These are phyloP conservation scores for Dissoconium aciculare DNA, from an alignment of 2,329 filamentous ascomycete genomes.

Conservation along the genomic window DNA sequence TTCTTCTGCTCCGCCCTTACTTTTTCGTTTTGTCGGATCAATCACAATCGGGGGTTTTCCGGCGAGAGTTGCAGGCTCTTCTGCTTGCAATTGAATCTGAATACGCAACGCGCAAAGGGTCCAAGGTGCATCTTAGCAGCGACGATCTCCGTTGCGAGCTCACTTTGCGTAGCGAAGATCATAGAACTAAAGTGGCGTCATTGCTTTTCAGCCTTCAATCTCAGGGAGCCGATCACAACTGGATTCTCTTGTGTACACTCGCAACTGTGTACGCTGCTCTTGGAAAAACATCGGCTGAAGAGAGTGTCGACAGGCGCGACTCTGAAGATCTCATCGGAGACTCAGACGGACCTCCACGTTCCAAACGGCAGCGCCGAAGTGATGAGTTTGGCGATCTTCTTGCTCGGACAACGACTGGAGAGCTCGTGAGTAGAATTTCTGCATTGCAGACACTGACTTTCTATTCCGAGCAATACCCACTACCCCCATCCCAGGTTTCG, in stretches of 20 bases:
- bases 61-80: constrained; percentile 44
- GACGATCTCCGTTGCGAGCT: constrained; percentile 48
- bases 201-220: constrained; percentile 13
- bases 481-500: constrained; percentile 13
- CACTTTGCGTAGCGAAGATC: not conserved
- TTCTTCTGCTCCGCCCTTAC: constrained; percentile 44
- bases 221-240: constrained; percentile 25
- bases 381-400: constrained; percentile 28
- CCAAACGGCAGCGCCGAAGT: constrained; percentile 27
- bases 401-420: constrained; percentile 23
- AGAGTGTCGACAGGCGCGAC: not conserved
- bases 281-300: not conserved
- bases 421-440: constrained; percentile 28
- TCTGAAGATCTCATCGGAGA: not conserved
- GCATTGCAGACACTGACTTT: constrained; percentile 43
- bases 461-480: constrained; percentile 24
- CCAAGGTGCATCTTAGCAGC: constrained; percentile 63
- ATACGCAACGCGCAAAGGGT: constrained; percentile 59
- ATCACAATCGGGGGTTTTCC: constrained; percentile 10
- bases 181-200: constrained; percentile 5
- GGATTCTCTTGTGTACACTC: constrained; percentile 27
- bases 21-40: constrained; percentile 22
- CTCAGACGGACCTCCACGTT: constrained; percentile 1
- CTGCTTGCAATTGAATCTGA: constrained; percentile 59
- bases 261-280: constrained; percentile 21